Evolutionary conservation across 2,329 filamentous ascomycete species (phyloP).

Genomic region (Blastomyces emzantsi): DNA sequence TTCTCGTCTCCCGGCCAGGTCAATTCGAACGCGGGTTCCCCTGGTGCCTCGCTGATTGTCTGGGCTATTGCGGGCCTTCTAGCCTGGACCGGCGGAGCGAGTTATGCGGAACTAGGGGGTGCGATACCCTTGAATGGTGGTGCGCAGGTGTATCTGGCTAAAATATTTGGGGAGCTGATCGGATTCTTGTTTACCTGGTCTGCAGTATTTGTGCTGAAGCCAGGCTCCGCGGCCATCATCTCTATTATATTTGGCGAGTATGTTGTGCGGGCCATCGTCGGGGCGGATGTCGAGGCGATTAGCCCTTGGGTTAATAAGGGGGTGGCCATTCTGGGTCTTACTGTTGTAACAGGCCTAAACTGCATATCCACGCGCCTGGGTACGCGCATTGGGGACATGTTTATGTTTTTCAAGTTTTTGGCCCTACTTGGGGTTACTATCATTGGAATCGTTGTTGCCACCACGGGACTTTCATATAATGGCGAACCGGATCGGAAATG

Average conservation of each 20-base stretch:
- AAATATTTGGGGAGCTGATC: slow-evolving; percentile 88
- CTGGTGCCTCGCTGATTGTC: slow-evolving; percentile 80
- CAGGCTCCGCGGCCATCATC: slow-evolving; percentile 86
- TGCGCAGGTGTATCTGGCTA: slow-evolving; percentile 84
- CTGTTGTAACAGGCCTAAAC: slow-evolving; percentile 73
- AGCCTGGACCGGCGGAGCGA: slow-evolving; percentile 92
- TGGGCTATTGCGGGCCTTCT: slow-evolving; percentile 87
- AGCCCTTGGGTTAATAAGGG: slow-evolving; percentile 85
- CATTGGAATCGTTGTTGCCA: slow-evolving; percentile 78
- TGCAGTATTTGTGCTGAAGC: slow-evolving; percentile 87
- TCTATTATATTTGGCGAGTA: slow-evolving; percentile 98
- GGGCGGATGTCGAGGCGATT: slow-evolving; percentile 71
- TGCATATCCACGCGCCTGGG: slow-evolving; percentile 84
- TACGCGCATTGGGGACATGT: slow-evolving; percentile 76
- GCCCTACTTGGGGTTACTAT: slow-evolving; percentile 79
- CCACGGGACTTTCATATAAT: slow-evolving; percentile 70
- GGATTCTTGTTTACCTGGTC: slow-evolving; percentile 97
- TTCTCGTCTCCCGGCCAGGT: slow-evolving; percentile 93
- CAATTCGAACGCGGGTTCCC: slow-evolving; percentile 81
- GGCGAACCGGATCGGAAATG: slow-evolving; percentile 72
- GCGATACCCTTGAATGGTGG: slow-evolving; percentile 94
- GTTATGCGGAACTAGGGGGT: slow-evolving; percentile 90
- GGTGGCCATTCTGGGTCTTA: slow-evolving; percentile 68
- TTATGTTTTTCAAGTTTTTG: slow-evolving; percentile 97
- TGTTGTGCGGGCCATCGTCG: slow-evolving; percentile 76